Conservation (phyloP, 2,329 filamentous ascomycete species). For the Zymoseptoria pseudotritici region DNA sequence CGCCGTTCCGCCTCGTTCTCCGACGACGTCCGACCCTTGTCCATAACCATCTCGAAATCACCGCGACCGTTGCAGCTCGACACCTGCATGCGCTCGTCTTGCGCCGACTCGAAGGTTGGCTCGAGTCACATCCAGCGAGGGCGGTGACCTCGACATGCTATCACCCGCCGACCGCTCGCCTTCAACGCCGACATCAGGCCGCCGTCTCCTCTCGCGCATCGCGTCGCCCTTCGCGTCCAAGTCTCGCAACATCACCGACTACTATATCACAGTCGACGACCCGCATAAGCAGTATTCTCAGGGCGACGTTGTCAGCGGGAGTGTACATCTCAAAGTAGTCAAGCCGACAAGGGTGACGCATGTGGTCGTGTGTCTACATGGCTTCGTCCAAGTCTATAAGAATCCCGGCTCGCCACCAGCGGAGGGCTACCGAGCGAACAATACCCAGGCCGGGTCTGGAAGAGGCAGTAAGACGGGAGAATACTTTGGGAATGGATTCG, state of each 20-base stretch:
- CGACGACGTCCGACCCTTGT: neutral
- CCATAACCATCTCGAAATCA: neutral
- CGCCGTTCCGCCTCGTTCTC: neutral
- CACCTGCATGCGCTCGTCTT: neutral
- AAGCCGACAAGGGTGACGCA: constrained; percentile 74
- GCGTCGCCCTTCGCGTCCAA: constrained; percentile 46
- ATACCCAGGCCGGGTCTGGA: constrained; percentile 46
- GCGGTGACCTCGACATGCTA: neutral
- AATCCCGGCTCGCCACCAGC: constrained; percentile 53
- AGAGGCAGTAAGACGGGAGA: constrained; percentile 44
- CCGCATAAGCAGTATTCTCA: constrained; percentile 69
- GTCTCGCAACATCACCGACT: constrained; percentile 65
- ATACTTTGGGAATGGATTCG: constrained; percentile 69
- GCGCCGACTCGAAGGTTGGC: neutral
- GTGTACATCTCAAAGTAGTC: constrained; percentile 63
- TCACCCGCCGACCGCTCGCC: constrained; percentile 2
- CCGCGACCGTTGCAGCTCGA: neutral
- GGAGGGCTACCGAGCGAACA: constrained; percentile 43
- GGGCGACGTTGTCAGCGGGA: constrained; percentile 66
- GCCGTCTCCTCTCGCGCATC: constrained; percentile 46
- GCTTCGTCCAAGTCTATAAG: constrained; percentile 73
- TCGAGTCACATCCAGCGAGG: neutral
- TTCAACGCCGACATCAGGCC: constrained; percentile 19
- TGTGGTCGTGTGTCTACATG: constrained; percentile 68
- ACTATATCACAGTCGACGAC: constrained; percentile 68